Conservation (phyloP, 441 rosid species). For the Mallotus repandus region DNA sequence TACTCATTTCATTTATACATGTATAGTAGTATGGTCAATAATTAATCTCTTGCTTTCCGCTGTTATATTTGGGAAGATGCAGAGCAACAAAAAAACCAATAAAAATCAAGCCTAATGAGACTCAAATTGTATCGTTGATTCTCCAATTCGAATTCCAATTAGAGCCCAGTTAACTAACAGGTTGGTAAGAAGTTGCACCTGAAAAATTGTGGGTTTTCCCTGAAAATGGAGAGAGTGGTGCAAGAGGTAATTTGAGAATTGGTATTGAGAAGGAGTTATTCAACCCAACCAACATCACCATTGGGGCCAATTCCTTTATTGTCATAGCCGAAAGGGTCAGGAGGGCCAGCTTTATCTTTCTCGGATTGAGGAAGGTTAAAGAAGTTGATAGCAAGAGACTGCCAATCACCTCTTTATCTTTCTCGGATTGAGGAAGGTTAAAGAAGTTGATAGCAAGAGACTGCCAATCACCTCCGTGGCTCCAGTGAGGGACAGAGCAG, state of each 20-base stretch:
- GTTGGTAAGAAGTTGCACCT: conserved; percentile 34
- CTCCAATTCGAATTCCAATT: no score
- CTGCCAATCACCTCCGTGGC: no score
- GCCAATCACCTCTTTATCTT: conserved; percentile 35
- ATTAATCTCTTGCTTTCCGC: no score
- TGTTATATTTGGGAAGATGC: background rate
- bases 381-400: no score
- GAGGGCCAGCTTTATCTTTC: conserved; percentile 76
- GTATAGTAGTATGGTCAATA: no score
- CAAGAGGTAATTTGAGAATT: conserved; percentile 31
- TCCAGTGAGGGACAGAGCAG: no score
- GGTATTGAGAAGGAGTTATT: conserved; percentile 64
- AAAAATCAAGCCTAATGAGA: no score
- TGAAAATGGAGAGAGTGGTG: conserved; percentile 36
- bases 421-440: conserved; percentile 2
- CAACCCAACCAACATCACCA: conserved; percentile 88
- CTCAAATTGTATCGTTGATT: no score
- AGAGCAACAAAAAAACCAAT: background rate
- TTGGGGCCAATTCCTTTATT: conserved; percentile 61
- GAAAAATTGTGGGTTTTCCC: conserved; percentile 32
- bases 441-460: no score
- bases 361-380: no score
- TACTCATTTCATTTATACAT: no score
- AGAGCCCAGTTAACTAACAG: no score
- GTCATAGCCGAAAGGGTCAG: conserved; percentile 81